Evolutionary conservation across 2,329 filamentous ascomycete genomes (phyloP), one percentile per base, ranked within the genome.

Genomic region (Cryphonectria japonica): DNA sequence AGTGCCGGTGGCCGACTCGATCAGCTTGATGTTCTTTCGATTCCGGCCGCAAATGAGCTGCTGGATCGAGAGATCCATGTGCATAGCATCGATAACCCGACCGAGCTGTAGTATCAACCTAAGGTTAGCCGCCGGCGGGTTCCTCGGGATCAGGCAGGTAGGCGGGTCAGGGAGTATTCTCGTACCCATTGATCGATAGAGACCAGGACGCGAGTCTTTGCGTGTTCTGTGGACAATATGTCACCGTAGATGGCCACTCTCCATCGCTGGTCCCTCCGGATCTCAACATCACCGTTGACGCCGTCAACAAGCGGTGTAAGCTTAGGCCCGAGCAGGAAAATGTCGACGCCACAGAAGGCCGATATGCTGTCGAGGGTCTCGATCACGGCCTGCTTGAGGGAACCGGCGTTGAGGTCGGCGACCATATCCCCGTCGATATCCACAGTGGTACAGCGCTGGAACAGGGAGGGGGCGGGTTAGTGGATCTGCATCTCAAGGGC

Each of bases 11-110:
- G 92, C 90, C 19, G 96, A 97, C 82, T 99, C 96, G 78, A 99
- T 98, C 77, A 96, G 85, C 84, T 98, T 98, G 84, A 99, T 97
- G 80, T 98, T 98, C 85, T 97, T 97, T 76, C 96, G 89, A 76
- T 95, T 95, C 65, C 96, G 93, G 65, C 96, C 96, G 80, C 95
- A 98, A 66, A 98, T 91, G 69, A 98, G 87, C 71, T 94, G 96
- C 80, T 99, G 96, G 79, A 97, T 88, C 37, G 94, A 93, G 66
- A 95, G 84, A 76, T 98, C 95, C 71, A 97, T 86, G 78, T 93
- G 92, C 77, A 94, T 90, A 64, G 87, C 89, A 80, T 97, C 94
- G 68, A 96, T 92, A 70, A 89, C 84, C 75, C 92, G 89, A 69
- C 90, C 89, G 72, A 94, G 90, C 91, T 93, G 78, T 71, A 61